Evolutionary conservation across 768 basidiomycete genomes (phyloP).

Genomic region (Xerocomellus chrysenteron): DNA sequence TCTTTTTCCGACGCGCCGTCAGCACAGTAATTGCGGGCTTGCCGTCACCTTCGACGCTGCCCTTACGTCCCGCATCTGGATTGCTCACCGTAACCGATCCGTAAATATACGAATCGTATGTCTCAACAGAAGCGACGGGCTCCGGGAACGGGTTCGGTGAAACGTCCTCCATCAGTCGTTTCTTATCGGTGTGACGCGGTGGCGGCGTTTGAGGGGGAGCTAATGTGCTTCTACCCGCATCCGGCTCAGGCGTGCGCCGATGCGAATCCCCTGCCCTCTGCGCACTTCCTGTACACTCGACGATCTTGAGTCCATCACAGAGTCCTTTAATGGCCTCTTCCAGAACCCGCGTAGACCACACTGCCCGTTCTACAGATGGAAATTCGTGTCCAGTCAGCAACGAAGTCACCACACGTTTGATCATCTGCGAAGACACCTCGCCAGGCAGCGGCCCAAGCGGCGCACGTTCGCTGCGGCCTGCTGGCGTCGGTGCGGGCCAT

Average conservation of each 20-base stretch:
- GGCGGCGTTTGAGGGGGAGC: slow-evolving; percentile 56
- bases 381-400: slow-evolving; percentile 80
- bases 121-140: slow-evolving; percentile 59
- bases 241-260: slow-evolving; percentile 44
- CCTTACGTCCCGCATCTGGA: slow-evolving; percentile 31
- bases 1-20: slow-evolving; percentile 58
- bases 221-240: slow-evolving; percentile 25
- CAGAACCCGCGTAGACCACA: slow-evolving; percentile 69
- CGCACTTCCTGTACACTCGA: slow-evolving; percentile 14
- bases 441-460: slow-evolving; percentile 54
- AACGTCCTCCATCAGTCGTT: slow-evolving; percentile 39
- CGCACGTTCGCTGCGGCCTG: slow-evolving; percentile 22
- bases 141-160: slow-evolving; percentile 71
- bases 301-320: slow-evolving; percentile 59
- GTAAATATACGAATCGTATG: slow-evolving; percentile 60
- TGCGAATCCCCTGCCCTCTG: slow-evolving; percentile 26
- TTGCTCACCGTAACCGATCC: slow-evolving; percentile 57
- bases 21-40: slow-evolving; percentile 50
- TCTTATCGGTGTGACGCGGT: slow-evolving; percentile 28
- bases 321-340: slow-evolving; percentile 67
- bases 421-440: slow-evolving; percentile 63
- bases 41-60: slow-evolving; percentile 11
- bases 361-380: slow-evolving; percentile 59
- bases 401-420: slow-evolving; percentile 66
- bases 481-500: slow-evolving; percentile 18